Conservation (phyloP, 2,329 filamentous ascomycete genomes). For the Pseudogymnoascus destructans region DNA sequence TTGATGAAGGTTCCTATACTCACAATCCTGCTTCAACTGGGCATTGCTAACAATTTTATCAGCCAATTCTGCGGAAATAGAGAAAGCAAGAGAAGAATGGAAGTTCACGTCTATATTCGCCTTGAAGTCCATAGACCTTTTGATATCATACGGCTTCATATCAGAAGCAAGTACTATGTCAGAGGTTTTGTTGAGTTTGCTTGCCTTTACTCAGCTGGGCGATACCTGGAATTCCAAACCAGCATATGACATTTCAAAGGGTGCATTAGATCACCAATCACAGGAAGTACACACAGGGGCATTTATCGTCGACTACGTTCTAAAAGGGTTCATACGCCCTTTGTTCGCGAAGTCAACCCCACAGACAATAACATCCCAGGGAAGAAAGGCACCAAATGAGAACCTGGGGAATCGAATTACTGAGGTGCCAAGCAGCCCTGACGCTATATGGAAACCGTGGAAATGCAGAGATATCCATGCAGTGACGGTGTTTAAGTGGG, state of each 20-base stretch:
- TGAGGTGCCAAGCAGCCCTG: slow-evolving; percentile 28
- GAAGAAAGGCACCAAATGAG: slow-evolving; percentile 39
- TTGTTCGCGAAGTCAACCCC: slow-evolving; percentile 49
- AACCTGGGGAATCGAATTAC: slow-evolving; percentile 29
- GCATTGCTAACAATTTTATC: background rate
- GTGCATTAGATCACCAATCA: background rate
- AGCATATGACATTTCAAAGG: background rate
- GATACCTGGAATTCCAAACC: slow-evolving; percentile 1
- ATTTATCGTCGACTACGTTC: slow-evolving; percentile 42
- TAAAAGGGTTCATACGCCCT: slow-evolving; percentile 51
- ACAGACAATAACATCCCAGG: slow-evolving; percentile 40
- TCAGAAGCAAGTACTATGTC: background rate
- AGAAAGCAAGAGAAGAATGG: background rate
- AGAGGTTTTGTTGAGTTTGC: background rate
- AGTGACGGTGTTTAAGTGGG: slow-evolving; percentile 48
- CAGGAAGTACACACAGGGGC: slow-evolving; percentile 1
- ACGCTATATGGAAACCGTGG: slow-evolving; percentile 43
- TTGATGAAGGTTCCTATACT: background rate
- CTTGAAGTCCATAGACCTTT: background rate
- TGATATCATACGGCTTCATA: background rate
- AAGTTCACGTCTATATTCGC: background rate
- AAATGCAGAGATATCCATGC: slow-evolving; percentile 40
- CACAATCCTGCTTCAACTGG: background rate
- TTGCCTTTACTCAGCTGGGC: background rate
- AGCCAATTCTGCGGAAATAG: background rate